phyloP scores from a whole-genome alignment of 2,329 filamentous ascomycete genomes.

The Ampelomyces quisqualis region DNA sequence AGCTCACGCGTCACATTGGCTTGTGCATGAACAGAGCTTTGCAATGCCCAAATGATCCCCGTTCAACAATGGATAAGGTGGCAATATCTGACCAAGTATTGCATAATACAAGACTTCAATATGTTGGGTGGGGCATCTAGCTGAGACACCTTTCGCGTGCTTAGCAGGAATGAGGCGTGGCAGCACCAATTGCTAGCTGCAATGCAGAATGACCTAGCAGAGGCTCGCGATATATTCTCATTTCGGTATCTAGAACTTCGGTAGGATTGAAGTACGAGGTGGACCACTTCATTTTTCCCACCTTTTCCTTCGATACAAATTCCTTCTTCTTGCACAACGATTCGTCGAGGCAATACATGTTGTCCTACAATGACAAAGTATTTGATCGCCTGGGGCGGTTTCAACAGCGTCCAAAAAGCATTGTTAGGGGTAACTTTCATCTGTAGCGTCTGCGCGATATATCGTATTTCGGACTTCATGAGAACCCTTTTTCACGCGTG shows the following conservation, averaged over 20 bases:
- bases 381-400: constrained; percentile 1
- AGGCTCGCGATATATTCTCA: too few species aligned
- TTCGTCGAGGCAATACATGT: background rate
- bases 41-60: background rate
- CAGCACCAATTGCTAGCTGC: background rate
- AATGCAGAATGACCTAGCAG: too few species aligned
- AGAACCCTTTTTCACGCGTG: too few species aligned
- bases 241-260: background rate
- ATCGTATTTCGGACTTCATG: too few species aligned
- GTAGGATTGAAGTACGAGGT: background rate
- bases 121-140: background rate
- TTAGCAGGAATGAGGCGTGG: background rate
- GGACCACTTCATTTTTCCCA: constrained; percentile 1
- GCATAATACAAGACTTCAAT: background rate
- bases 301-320: constrained; percentile 1
- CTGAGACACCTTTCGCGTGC: constrained; percentile 1
- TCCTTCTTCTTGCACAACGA: background rate
- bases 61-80: too few species aligned
- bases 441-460: constrained; percentile 17
- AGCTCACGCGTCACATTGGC: too few species aligned
- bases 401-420: constrained; percentile 5
- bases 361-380: constrained; percentile 2
- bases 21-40: background rate
- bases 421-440: constrained; percentile 22
- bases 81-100: too few species aligned